Evolutionary conservation across 257 asterid genomes (phyloP), one percentile per base, ranked within the genome.

Genomic region (Buddleja alternifolia): DNA sequence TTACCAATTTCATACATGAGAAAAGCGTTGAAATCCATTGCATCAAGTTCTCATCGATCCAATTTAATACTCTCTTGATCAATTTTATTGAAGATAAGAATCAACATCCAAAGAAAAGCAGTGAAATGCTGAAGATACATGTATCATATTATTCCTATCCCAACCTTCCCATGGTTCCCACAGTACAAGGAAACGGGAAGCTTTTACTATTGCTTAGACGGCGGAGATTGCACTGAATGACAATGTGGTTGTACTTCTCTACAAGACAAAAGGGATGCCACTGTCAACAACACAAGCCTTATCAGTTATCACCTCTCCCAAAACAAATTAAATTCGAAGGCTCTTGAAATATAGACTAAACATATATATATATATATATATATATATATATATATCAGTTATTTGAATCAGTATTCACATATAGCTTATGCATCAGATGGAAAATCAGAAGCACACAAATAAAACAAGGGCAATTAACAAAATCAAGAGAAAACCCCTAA

Each of bases 391-490:
- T 21, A 10, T 15, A 53, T 44, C 75, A 15, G 36, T 8, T 64
- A 62, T 37, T 44, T 34, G 6, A 11, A 68, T 25, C 66, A 65
- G 57, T 50, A 78, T 52, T 47, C 62, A 48, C 25, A 20, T 55
- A 29, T 6, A 37, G 37, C n/a, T 45, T 39, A 2, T 57, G 39
- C 44, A 52, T 53, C 74, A 5, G 50, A 24, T 32, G 29, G 41
- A 67, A 66, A 60, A 62, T 41, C 70, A 53, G 21, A 36, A 51
- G 41, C 65, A 32, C 55, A 42, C 34, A 23, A 14, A 44, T 17
- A 53, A 14, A 66, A 66, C 41, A 62, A 25, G 20, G 20, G 21
- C 17, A 32, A 15, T 29, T 19, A 16, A 19, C 39, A 53, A 40
- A 44, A 58, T 12, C 53, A 70, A 60, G 41, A 34, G 2, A 48